Base-by-base conservation (phyloP, 2,329 filamentous ascomycete species). In the Alternaria triticina region DNA sequence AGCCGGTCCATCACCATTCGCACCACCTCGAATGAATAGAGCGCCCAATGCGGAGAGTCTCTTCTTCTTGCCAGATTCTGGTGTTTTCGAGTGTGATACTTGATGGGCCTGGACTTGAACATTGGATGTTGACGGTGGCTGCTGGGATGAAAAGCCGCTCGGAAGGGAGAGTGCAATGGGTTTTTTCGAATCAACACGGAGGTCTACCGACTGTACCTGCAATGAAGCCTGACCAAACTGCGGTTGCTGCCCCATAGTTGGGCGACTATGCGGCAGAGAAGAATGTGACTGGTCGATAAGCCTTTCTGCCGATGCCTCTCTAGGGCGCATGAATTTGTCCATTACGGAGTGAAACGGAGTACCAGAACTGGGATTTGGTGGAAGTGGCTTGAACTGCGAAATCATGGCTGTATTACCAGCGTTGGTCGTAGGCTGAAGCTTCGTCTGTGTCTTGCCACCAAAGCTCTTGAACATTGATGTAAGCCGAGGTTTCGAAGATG, bases 381-480 rank as follows among this genome's bases (percentile, higher is more conserved):
- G 58, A 17, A 54, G 33, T 40, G 33, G 49, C 22, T 55, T 58
- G 36, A 50, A 33, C 9, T 11, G 65, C 3, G 64, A 58, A 28
- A 43, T 49, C 12, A 46, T 30, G 9, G 47, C 20, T 15, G 40
- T 50, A 50, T 45, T 67, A 12, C 55, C 51, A n/a, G 55, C 27
- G 28, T 43, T 65, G 3, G 65, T 22, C 6, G 40, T 22, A 30
- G 66, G 59, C 51, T 70, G 66, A 6, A 55, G 50, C 36, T 62
- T 68, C 23, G 64, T 47, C 33, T 70, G 69, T 17, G 64, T 60
- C 54, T 74, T 76, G 49, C 72, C 70, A 44, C 67, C 76, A 23
- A 78, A 58, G 15, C 59, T 67, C 65, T 85, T 87, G 65, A 88
- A 84, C n/a, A 87, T 70, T n/a, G 73, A 76, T 15, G 73, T 67